Evolutionary conservation across 1,139 yeast genomes (phyloP).

Genomic region (Suhomyces chickasaworum): DNA sequence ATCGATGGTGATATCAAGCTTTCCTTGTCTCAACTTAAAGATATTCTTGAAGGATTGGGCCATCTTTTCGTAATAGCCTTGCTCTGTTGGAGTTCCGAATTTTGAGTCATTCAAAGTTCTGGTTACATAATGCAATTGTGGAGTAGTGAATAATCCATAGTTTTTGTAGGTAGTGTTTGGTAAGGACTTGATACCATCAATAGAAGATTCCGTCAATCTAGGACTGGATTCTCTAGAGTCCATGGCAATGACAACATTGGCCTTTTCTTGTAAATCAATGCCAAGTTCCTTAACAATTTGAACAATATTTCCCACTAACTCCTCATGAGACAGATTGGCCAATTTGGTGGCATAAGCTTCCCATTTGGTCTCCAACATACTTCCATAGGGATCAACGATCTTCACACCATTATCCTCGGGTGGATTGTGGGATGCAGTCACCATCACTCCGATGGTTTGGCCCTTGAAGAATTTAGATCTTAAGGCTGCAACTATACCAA

Average conservation of each 20-base stretch:
- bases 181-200: conserved; percentile 62
- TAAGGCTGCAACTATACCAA: conserved; percentile 78
- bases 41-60: conserved; percentile 42
- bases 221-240: conserved; percentile 84
- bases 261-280: conserved; percentile 40
- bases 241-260: conserved; percentile 58
- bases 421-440: conserved; percentile 96
- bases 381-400: conserved; percentile 90
- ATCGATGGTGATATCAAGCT: conserved; percentile 64
- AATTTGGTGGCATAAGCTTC: conserved; percentile 76
- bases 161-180: conserved; percentile 51
- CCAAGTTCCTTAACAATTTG: conserved; percentile 34
- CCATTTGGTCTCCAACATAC: conserved; percentile 87
- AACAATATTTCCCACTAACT: conserved; percentile 29
- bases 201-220: conserved; percentile 59
- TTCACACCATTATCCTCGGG: conserved; percentile 96
- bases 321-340: conserved; percentile 65
- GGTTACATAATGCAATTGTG: conserved; percentile 89
- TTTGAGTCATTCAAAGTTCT: conserved; percentile 63
- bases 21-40: conserved; percentile 26
- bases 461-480: conserved; percentile 74
- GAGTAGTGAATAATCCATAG: conserved; percentile 82
- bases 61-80: conserved; percentile 72
- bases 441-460: conserved; percentile 83
- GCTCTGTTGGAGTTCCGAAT: conserved; percentile 66